Conservation (phyloP, 2,329 filamentous ascomycete genomes). For the Fusarium armeniacum region DNA sequence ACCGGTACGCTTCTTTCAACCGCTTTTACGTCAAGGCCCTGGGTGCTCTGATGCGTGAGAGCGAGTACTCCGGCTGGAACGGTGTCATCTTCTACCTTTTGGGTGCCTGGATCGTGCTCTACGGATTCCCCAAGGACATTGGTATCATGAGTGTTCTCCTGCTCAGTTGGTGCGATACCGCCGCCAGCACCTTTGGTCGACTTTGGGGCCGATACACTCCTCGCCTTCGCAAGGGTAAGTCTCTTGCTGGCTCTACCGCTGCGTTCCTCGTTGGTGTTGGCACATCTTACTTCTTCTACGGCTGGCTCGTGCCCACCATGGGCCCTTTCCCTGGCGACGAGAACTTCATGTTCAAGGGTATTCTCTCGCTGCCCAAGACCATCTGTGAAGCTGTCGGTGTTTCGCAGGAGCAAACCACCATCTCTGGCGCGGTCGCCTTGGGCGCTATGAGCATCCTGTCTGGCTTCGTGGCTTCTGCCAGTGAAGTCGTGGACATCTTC, state of each 20-base stretch:
- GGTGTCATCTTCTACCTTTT: conserved; percentile 97
- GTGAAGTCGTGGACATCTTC: conserved; percentile 91
- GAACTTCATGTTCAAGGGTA: conserved; percentile 81
- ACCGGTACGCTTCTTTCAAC: conserved; percentile 86
- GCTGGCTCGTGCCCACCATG: conserved; percentile 79
- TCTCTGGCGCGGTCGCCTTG: conserved; percentile 80
- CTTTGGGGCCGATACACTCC: conserved; percentile 92
- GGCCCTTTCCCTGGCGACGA: conserved; percentile 79
- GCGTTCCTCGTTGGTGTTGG: conserved; percentile 86
- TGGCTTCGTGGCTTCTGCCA: conserved; percentile 88
- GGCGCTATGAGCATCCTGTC: conserved; percentile 87
- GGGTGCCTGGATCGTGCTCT: conserved; percentile 87
- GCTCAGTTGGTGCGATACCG: conserved; percentile 97
- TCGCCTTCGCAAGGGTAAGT: conserved; percentile 87
- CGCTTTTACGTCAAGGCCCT: conserved; percentile 85
- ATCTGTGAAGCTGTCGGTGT: conserved; percentile 73
- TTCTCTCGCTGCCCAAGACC: conserved; percentile 75
- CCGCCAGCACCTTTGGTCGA: conserved; percentile 92
- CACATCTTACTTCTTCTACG: conserved; percentile 90
- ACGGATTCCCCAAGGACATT: conserved; percentile 92
- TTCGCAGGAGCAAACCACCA: conserved; percentile 68
- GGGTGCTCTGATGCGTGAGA: conserved; percentile 96
- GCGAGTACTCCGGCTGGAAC: conserved; percentile 93
- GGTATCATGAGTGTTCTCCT: conserved; percentile 90
- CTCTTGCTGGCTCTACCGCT: conserved; percentile 87